Evolutionary conservation across 73 alveolate species (phyloP).

Genomic region (Tetrahymena thermophila): DNA sequence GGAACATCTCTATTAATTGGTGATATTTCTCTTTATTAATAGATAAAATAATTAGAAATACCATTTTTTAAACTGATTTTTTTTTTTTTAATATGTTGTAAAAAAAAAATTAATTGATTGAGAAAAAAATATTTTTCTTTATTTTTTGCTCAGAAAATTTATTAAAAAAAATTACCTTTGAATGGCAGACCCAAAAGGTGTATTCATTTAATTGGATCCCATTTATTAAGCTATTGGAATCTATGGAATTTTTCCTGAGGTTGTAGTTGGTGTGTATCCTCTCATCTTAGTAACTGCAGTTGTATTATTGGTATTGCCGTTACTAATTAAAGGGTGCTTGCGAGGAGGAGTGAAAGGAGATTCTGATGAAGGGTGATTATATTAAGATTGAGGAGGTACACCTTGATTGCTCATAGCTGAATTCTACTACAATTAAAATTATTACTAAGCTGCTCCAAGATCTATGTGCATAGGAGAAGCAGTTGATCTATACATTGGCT

Average conservation of each 20-base stretch:
- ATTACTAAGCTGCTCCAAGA: neutral
- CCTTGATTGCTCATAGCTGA: neutral
- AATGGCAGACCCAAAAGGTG: neutral
- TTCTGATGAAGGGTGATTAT: neutral
- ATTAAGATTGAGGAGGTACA: neutral
- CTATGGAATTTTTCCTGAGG: neutral
- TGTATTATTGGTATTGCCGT: neutral
- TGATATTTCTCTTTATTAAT: neutral
- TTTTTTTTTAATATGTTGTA: neutral
- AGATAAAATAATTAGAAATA: too few species aligned
- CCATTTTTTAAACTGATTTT: neutral
- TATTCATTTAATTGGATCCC: neutral
- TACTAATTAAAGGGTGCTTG: neutral
- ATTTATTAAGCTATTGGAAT: neutral
- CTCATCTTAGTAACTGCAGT: neutral
- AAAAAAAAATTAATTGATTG: neutral
- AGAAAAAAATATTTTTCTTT: neutral
- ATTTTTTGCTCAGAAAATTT: neutral
- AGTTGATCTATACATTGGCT: neutral
- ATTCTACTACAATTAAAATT: neutral
- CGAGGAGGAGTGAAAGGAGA: neutral
- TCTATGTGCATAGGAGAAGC: neutral
- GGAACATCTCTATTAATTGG: neutral
- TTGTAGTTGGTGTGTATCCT: neutral
- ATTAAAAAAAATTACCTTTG: neutral